Evolutionary conservation across 805 yeast genomes (phyloP), one percentile per base, ranked within the genome.

Genomic region (Torulaspora gathmanii): DNA sequence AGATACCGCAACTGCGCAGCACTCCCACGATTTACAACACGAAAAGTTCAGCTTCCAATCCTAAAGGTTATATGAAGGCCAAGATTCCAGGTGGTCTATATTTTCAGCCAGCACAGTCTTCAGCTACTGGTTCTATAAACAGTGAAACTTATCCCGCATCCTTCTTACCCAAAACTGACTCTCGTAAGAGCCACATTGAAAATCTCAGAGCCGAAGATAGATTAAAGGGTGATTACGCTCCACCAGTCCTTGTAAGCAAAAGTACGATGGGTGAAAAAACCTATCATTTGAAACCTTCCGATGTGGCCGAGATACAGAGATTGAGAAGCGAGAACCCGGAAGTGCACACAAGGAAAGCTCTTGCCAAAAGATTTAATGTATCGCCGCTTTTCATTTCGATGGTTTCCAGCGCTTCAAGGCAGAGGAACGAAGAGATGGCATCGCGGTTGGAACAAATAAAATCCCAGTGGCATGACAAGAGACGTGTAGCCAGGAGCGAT

Each of bases 51-150:
- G 82, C 87, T 7, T 76, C 73, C 55, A 85, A 82, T 60, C 79
- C 83, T 63, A 75, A 76, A 53, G 76, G 77, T 47, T 61, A 54
- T 23, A 29, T 63, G 43, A 63, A 58, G 37, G 63, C 62, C 4
- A 61, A 70, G 42, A 68, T 75, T 15, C 78, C 82, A 1, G 69
- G 73, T 19, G 91, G 91, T 4, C 66, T 86, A 22, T 77, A 79
- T 33, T 71, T 70, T 56, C 72, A 77, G 51, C 82, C 81, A 15
- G 75, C 87, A 33, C 89, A 88, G 19, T 77, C 90, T 3, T 75
- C 84, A 11, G 72, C 82, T 22, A 65, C 75, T 10, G 68, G 73
- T 46, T 67, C 78, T 63, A 46, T 64, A 50, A 64, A 75, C 69
- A 61, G 61, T 44, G 70, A 65, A 50, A 61, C 66, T 2, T 82